Conservation (phyloP, 805 yeast genomes). For the Candida railenensis region DNA sequence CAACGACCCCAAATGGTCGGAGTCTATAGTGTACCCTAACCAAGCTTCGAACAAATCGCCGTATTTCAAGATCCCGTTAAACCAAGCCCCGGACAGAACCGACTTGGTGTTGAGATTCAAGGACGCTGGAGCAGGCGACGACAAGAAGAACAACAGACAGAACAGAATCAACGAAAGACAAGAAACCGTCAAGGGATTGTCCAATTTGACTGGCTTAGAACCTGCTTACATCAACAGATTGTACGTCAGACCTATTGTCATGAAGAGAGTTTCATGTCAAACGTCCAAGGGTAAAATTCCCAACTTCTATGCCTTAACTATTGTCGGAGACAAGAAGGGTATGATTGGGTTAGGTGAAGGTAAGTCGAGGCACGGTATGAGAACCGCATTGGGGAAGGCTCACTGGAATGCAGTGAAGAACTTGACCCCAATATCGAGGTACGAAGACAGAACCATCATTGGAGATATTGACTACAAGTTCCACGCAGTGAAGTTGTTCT, state of each 20-base stretch:
- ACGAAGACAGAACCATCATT: constrained; percentile 86
- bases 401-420: constrained; percentile 93
- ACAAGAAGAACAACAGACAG: constrained; percentile 11
- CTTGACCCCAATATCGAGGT: constrained; percentile 75
- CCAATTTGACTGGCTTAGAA: constrained; percentile 65
- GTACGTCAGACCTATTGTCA: constrained; percentile 62
- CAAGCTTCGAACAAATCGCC: constrained; percentile 51
- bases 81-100: constrained; percentile 51
- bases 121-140: constrained; percentile 13
- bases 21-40: constrained; percentile 49
- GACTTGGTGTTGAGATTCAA: constrained; percentile 38
- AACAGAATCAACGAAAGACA: constrained; percentile 8
- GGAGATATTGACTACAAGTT: constrained; percentile 80
- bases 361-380: constrained; percentile 74
- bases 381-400: constrained; percentile 77
- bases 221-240: constrained; percentile 59
- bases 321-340: constrained; percentile 92
- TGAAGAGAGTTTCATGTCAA: constrained; percentile 85
- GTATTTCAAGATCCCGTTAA: constrained; percentile 55
- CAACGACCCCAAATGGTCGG: constrained; percentile 77
- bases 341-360: constrained; percentile 96
- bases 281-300: constrained; percentile 90
- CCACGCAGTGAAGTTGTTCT: constrained; percentile 80
- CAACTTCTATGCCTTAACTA: constrained; percentile 77
- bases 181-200: constrained; percentile 51